Evolutionary conservation across 2,329 filamentous ascomycete species (phyloP), one percentile per base, ranked within the genome.

Genomic region (Fusarium longipes): DNA sequence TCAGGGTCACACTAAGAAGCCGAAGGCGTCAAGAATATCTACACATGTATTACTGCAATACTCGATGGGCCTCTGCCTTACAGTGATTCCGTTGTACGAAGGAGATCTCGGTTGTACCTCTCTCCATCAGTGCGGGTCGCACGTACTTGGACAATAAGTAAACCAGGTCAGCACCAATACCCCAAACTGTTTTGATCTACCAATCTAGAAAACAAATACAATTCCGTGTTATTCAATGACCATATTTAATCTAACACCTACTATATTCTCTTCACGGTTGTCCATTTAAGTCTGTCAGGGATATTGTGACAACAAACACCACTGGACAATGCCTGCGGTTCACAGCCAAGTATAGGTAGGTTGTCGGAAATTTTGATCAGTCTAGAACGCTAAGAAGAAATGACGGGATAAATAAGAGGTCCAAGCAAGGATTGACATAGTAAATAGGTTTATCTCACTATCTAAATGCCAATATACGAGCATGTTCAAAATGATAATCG

Each of bases 151-250:
- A 44, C 43, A 29, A 24, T 43, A 25, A 40, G 38, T 48, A 50
- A 20, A 60, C 53, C 25, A 52, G 38, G 44, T 30, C 39, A 36
- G 38, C 27, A 27, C 29, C 20, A n/a, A 40, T 45, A n/a, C 32
- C 43, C 32, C 42, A 36, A 67, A 51, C n/a, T 61, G 50, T 53
- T 44, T 65, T 65, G 47, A n/a, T 61, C 51, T 55, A 68, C 64
- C 38, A 39, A 20, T 50, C 40, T 65, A 35, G 50, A 54, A 36
- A 65, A 68, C 61, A 29, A 48, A 33, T 48, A 61, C 59, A 60
- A 54, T n/a, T 27, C 25, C 22, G 44, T 51, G 32, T 42, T 20
- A 18, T 18, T 18, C n/a, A 18, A 33, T 24, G 22, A 36, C 42
- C 12, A 24, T 20, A 18, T 9, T 18, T 45, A 15, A 49, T 27